Conservation (phyloP, 306 rosid genomes). For the Acmispon strigosus region DNA sequence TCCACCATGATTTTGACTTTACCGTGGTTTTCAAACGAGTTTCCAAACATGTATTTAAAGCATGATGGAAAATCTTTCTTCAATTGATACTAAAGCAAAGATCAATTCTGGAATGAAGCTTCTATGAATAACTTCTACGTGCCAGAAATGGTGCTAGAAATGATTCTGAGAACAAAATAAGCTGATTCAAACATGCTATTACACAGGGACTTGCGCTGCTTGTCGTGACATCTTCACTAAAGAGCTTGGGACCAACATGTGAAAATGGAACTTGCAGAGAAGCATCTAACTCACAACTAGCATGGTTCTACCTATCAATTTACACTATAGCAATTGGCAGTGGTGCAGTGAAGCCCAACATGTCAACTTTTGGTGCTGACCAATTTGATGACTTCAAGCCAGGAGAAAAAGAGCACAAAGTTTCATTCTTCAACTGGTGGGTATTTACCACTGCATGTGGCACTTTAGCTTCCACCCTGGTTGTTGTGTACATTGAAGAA, state of each 20-base stretch:
- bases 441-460: slow-evolving; percentile 58
- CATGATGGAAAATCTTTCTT: too few relatives aligned
- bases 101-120: too few relatives aligned
- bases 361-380: slow-evolving; percentile 78
- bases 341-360: slow-evolving; percentile 71
- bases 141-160: too few relatives aligned
- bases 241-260: slow-evolving; percentile 45
- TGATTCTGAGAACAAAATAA: too few relatives aligned
- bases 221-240: slow-evolving; percentile 47
- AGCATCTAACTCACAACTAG: slow-evolving; percentile 33
- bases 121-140: too few relatives aligned
- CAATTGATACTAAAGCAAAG: too few relatives aligned
- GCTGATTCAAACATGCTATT: neutral
- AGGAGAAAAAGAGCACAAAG: slow-evolving; percentile 45
- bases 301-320: slow-evolving; percentile 49
- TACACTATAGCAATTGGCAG: slow-evolving; percentile 68
- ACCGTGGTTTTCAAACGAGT: too few relatives aligned
- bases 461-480: slow-evolving; percentile 44
- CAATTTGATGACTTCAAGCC: slow-evolving; percentile 66
- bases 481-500: slow-evolving; percentile 71
- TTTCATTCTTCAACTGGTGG: slow-evolving; percentile 87
- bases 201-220: slow-evolving; percentile 55
- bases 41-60: too few relatives aligned
- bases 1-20: too few relatives aligned
- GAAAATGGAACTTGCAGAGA: slow-evolving; percentile 45